Percentiles rank a stretch among this genome's conserved stretches.
Evolutionary conservation across 1,139 yeast genomes (phyloP).

Genomic region (Lizanozyma gosingica): DNA sequence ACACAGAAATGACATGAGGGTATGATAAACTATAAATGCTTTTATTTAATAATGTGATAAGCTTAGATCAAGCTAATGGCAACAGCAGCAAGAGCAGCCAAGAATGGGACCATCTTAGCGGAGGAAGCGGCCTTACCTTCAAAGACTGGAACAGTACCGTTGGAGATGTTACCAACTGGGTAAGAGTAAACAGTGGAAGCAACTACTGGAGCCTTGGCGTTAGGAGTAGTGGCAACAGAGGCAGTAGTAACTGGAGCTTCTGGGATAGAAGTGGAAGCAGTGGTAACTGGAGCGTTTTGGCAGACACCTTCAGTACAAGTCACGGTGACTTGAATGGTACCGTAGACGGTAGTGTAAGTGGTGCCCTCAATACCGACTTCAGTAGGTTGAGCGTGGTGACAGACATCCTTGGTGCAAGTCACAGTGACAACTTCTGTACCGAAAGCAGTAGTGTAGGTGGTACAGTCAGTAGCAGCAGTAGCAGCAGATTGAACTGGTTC

Average conservation of each 20-base stretch:
- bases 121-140: not conserved
- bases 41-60: too few species aligned
- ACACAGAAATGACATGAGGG: too few species aligned
- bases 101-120: not conserved
- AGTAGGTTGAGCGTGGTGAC: too few species aligned
- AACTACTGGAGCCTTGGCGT: not conserved
- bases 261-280: too few species aligned
- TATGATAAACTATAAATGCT: too few species aligned
- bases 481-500: too few species aligned
- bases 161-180: not conserved
- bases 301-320: not conserved
- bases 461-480: not conserved
- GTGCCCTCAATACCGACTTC: not conserved
- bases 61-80: not conserved
- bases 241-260: not conserved
- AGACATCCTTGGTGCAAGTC: not conserved
- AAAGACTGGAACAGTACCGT: not conserved
- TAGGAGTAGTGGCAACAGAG: not conserved
- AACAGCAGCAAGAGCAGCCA: not conserved
- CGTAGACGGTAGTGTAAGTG: not conserved
- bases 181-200: not conserved
- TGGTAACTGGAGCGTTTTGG: not conserved
- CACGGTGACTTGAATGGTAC: not conserved
- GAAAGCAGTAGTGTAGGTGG: not conserved
- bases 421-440: not conserved